phyloP scores from a whole-genome alignment of 2,329 filamentous ascomycete genomes.

The Aspergillus sergii region DNA sequence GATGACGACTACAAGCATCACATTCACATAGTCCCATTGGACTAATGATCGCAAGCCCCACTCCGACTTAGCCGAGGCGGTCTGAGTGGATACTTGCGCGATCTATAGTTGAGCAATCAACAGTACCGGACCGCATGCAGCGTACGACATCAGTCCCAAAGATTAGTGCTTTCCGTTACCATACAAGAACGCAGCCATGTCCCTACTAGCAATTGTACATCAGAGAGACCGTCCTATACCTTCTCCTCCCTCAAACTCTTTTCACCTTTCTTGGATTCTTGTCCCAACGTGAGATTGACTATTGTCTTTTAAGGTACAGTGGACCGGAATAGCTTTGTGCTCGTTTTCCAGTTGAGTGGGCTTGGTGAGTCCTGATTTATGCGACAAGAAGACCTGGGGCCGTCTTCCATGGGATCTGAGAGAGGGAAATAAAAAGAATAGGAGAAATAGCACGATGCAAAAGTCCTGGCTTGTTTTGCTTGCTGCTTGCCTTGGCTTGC shows the following conservation, averaged over 20 bases:
- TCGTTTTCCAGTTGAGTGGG: neutral
- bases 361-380: neutral
- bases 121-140: neutral
- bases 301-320: neutral
- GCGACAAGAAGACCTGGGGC: neutral
- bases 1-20: neutral
- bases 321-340: neutral
- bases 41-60: neutral
- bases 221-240: neutral
- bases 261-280: neutral
- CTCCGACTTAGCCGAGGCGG: neutral
- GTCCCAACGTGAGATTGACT: neutral
- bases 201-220: neutral
- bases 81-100: neutral
- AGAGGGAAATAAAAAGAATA: no score
- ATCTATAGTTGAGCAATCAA: neutral
- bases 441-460: conserved; percentile 1
- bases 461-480: conserved; percentile 15
- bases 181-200: neutral
- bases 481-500: conserved; percentile 18
- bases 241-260: neutral
- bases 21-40: neutral
- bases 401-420: neutral
- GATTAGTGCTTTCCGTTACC: neutral
- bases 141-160: neutral